Evolutionary conservation across 495 filamentous ascomycete genomes (phyloP).

Genomic region (Cenococcum geophilum): DNA sequence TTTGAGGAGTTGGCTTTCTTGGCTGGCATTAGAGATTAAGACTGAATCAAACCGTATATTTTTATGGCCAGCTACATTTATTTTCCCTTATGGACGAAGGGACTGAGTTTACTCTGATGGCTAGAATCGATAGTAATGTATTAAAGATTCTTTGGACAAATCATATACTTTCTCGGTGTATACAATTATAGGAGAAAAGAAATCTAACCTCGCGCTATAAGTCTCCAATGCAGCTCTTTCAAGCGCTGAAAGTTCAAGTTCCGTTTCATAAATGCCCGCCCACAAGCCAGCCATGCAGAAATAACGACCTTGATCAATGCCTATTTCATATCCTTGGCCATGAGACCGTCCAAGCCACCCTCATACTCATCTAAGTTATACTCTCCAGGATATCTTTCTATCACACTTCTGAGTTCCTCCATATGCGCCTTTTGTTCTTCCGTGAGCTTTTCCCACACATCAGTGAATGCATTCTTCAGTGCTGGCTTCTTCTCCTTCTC

Average conservation of each 20-base stretch:
- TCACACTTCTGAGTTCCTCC: slow-evolving; percentile 62
- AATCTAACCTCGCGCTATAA: not conserved
- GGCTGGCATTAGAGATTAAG: not conserved
- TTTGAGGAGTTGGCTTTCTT: not conserved
- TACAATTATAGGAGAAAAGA: no score
- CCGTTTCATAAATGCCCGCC: not conserved
- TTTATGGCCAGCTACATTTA: not conserved
- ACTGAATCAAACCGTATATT: not conserved
- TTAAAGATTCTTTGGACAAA: no score
- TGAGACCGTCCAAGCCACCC: slow-evolving; percentile 32
- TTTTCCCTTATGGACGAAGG: no score
- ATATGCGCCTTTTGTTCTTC: slow-evolving; percentile 77
- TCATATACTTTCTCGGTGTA: no score
- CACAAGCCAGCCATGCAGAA: not conserved
- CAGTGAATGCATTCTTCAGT: slow-evolving; percentile 71
- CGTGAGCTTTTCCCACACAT: slow-evolving; percentile 81
- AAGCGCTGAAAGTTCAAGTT: not conserved
- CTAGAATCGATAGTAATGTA: no score
- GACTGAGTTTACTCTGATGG: no score
- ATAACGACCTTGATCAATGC: not conserved
- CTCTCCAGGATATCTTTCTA: slow-evolving; percentile 86
- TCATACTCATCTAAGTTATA: slow-evolving; percentile 81
- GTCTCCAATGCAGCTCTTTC: not conserved
- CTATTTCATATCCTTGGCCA: slow-evolving; percentile 6
- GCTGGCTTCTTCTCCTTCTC: slow-evolving; percentile 87